Conservation (phyloP, 768 basidiomycete species). For the Kwoniella pini region DNA sequence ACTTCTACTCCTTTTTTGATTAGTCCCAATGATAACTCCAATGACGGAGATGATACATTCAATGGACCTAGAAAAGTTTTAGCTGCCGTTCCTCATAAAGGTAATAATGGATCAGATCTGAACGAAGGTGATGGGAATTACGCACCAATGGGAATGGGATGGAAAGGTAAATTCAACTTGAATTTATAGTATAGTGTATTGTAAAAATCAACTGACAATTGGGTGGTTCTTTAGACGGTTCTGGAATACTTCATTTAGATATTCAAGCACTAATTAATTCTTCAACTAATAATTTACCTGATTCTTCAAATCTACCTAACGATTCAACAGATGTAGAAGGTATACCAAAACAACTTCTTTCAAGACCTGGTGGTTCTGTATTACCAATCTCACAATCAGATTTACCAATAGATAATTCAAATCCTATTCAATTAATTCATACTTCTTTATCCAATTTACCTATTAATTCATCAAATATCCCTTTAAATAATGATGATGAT, state of each 20-base stretch:
- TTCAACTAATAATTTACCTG: neutral
- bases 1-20: slow-evolving; percentile 13
- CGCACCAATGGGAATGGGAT: slow-evolving; percentile 21
- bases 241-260: slow-evolving; percentile 12
- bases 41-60: slow-evolving; percentile 13
- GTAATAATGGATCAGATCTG: slow-evolving; percentile 2
- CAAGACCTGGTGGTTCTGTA: slow-evolving; percentile 8
- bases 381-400: neutral
- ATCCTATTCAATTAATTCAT: slow-evolving; percentile 6
- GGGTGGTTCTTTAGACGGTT: neutral
- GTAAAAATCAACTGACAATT: no score
- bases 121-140: slow-evolving; percentile 9
- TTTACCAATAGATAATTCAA: neutral
- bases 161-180: slow-evolving; percentile 15
- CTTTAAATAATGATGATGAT: no score
- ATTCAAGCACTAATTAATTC: slow-evolving; percentile 3
- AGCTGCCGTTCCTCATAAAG: slow-evolving; percentile 10
- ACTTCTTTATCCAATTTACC: slow-evolving; percentile 3
- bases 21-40: neutral
- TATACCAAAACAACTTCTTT: slow-evolving; percentile 7
- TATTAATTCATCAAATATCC: neutral
- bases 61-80: slow-evolving; percentile 11
- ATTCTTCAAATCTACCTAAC: neutral
- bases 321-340: neutral
- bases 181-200: no score